Evolutionary conservation across 108 stramenopile genomes (phyloP).

Genomic region (Pseudonitzschia delicatissima): DNA sequence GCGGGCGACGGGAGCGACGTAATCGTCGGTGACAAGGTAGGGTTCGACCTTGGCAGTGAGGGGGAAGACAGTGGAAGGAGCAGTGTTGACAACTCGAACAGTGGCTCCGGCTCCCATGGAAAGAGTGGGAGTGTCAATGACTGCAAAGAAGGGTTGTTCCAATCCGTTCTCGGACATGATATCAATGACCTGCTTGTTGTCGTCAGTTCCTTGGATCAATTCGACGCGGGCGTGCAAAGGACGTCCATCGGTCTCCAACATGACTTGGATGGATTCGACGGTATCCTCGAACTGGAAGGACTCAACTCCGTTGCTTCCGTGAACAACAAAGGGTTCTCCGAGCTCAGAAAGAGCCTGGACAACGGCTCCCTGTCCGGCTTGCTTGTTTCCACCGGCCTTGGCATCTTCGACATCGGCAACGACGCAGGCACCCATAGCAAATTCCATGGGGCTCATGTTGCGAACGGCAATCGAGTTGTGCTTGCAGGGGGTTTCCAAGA

Average conservation of each 20-base stretch:
- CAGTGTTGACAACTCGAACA: slow-evolving; percentile 62
- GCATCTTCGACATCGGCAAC: slow-evolving; percentile 26
- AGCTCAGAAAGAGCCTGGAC: slow-evolving; percentile 2
- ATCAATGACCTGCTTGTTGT: slow-evolving; percentile 64
- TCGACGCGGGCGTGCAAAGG: slow-evolving; percentile 58
- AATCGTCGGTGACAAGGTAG: slow-evolving; percentile 39
- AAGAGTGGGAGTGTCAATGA: slow-evolving; percentile 45
- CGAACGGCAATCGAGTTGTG: slow-evolving; percentile 57
- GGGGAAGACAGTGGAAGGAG: slow-evolving; percentile 52
- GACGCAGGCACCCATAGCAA: slow-evolving; percentile 53
- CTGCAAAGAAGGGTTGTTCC: slow-evolving; percentile 59
- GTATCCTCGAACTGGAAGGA: slow-evolving; percentile 10
- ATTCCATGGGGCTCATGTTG: slow-evolving; percentile 61
- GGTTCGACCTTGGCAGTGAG: slow-evolving; percentile 50
- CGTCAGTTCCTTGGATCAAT: slow-evolving; percentile 56
- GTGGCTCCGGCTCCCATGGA: slow-evolving; percentile 42
- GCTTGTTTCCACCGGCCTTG: slow-evolving; percentile 3
- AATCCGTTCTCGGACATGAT: slow-evolving; percentile 57
- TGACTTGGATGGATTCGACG: slow-evolving; percentile 40
- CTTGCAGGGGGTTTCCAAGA: slow-evolving; percentile 56
- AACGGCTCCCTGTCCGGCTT: slow-evolving; percentile 10
- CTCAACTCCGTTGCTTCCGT: slow-evolving; percentile 9
- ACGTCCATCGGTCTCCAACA: slow-evolving; percentile 59
- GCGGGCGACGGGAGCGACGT: neutral
- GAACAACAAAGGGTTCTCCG: neutral